A percentile compares a stretch with the other conserved stretches of the same genome.
Conservation (phyloP, 2,329 filamentous ascomycete species). For the Paraphaeosphaeria minitans region DNA sequence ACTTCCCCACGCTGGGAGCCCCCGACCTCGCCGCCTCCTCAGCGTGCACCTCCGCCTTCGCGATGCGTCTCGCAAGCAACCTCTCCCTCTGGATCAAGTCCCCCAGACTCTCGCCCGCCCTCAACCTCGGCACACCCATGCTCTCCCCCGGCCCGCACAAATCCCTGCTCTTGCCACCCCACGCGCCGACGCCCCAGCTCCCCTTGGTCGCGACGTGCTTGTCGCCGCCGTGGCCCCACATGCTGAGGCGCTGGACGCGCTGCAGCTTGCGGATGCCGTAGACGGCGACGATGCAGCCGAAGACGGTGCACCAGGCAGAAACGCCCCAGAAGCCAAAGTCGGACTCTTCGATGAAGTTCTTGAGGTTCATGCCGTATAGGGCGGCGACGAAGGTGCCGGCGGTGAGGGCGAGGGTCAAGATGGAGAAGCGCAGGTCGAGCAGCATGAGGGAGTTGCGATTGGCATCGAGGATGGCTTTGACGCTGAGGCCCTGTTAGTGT, state of each 20-base stretch:
- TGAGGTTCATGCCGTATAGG: slow-evolving; percentile 99
- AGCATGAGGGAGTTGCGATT: slow-evolving; percentile 99
- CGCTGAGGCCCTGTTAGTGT: slow-evolving; percentile 58
- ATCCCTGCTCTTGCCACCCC: slow-evolving; percentile 22
- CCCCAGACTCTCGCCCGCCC: slow-evolving; percentile 28
- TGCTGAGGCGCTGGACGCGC: slow-evolving; percentile 84
- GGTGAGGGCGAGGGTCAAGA: slow-evolving; percentile 91
- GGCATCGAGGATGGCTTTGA: slow-evolving; percentile 95
- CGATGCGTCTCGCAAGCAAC: slow-evolving; percentile 31
- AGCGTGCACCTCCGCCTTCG: slow-evolving; percentile 32
- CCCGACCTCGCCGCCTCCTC: slow-evolving; percentile 19
- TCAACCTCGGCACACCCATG: slow-evolving; percentile 17
- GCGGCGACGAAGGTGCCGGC: slow-evolving; percentile 94
- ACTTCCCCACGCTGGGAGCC: background rate
- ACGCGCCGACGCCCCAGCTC: slow-evolving; percentile 24
- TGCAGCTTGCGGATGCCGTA: slow-evolving; percentile 85
- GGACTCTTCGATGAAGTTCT: slow-evolving; percentile 97
- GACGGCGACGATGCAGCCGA: slow-evolving; percentile 77
- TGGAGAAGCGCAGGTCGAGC: slow-evolving; percentile 93
- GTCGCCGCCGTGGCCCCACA: slow-evolving; percentile 64
- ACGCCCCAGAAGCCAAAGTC: slow-evolving; percentile 83
- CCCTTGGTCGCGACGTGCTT: slow-evolving; percentile 18
- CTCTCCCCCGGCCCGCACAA: slow-evolving; percentile 20
- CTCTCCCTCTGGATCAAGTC: slow-evolving; percentile 37
- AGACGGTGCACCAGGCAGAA: slow-evolving; percentile 69